phyloP scores from a whole-genome alignment of 148 eudicot species.

The Rhododendron ferrugineum region DNA sequence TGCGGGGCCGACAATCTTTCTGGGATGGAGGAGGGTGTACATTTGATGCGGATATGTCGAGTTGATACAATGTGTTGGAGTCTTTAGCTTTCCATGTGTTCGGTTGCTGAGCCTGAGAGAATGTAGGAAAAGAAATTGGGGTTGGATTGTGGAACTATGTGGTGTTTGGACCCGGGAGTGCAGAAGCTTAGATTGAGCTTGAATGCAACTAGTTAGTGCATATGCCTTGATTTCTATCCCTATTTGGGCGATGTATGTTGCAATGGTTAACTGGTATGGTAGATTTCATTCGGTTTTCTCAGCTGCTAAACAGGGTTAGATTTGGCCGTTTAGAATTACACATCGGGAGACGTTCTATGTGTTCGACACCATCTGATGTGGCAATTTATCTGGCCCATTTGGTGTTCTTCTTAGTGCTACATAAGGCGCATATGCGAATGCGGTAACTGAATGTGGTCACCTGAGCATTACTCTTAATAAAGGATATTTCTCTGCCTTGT shows the following conservation, averaged over 20 bases:
- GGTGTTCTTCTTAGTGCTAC: background rate
- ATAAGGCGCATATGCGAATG: background rate
- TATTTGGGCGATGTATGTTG: background rate
- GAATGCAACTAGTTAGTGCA: background rate
- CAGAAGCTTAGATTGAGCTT: background rate
- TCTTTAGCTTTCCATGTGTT: background rate
- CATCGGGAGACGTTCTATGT: background rate
- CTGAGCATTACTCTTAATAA: background rate
- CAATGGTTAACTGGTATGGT: background rate
- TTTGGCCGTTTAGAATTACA: background rate
- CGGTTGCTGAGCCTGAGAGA: background rate
- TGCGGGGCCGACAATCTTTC: too few species aligned
- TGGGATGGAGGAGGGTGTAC: too few species aligned
- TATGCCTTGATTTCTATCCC: background rate
- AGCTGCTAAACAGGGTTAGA: background rate
- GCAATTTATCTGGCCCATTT: background rate
- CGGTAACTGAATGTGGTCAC: background rate
- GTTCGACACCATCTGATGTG: background rate
- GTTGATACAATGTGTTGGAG: background rate
- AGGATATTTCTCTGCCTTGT: background rate
- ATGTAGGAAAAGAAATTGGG: background rate
- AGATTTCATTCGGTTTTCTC: background rate
- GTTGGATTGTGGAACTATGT: background rate
- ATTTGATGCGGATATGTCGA: background rate
- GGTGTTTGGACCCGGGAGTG: background rate